These are phyloP conservation scores for Antitrichia curtipendula DNA, from an alignment of 225 moss, liverwort and hornwort genomes.

Conservation along the genomic window DNA sequence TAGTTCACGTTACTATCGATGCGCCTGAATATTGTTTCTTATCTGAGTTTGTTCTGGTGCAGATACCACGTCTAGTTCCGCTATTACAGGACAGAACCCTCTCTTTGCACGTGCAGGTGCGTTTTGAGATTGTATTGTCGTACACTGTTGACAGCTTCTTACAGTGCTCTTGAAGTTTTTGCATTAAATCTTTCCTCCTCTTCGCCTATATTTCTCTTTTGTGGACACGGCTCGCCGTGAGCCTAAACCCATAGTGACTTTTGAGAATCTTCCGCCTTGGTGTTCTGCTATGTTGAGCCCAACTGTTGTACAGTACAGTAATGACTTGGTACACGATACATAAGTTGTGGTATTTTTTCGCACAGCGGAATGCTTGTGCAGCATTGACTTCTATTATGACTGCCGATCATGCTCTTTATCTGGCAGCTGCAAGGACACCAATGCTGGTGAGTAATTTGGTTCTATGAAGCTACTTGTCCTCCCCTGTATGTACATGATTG, in stretches of 20 bases:
- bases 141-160: background rate
- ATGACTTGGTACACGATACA: background rate
- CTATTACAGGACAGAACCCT: conserved; percentile 27
- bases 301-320: background rate
- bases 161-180: background rate
- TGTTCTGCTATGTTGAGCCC: background rate
- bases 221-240: background rate
- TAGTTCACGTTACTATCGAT: background rate
- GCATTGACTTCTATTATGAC: conserved; percentile 49
- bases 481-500: background rate
- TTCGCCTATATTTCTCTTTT: background rate
- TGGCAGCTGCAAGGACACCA: conserved; percentile 45
- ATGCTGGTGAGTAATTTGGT: conserved; percentile 19
- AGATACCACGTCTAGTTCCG: conserved; percentile 32
- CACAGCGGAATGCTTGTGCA: conserved; percentile 42
- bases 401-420: conserved; percentile 29
- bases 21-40: background rate
- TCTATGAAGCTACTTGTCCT: background rate
- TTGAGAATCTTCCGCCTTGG: background rate
- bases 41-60: background rate
- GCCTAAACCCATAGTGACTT: background rate
- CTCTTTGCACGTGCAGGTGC: conserved; percentile 37
- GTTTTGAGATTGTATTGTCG: background rate
- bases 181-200: background rate
- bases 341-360: background rate